phyloP scores from a whole-genome alignment of 306 rosid genomes.

The Vigna nakashimae region DNA sequence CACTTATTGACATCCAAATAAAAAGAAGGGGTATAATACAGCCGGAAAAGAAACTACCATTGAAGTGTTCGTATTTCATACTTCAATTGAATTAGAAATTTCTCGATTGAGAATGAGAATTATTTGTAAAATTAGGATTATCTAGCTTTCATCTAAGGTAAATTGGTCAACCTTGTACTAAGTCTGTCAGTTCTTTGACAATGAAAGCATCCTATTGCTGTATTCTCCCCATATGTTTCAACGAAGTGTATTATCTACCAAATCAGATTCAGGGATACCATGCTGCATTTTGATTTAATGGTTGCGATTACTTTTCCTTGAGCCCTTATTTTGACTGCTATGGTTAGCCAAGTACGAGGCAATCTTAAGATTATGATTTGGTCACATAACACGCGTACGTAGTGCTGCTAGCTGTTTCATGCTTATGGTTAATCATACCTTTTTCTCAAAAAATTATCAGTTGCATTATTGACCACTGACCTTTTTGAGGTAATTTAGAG shows the following conservation, averaged over 20 bases:
- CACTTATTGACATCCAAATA: not conserved
- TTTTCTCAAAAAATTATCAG: conserved; percentile 4
- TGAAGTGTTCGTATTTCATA: not conserved
- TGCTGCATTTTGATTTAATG: not conserved
- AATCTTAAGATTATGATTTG: not conserved
- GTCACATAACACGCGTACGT: not conserved
- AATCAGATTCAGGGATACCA: not conserved
- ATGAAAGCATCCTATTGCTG: conserved; percentile 18
- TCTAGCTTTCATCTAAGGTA: not conserved
- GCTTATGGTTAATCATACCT: conserved; percentile 12
- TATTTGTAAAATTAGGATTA: not conserved
- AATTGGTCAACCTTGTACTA: not conserved
- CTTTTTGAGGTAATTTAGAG: not conserved
- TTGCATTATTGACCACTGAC: not conserved
- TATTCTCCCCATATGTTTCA: not conserved
- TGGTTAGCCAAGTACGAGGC: not conserved
- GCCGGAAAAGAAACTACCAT: not conserved
- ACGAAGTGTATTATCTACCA: not conserved
- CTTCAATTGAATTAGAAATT: not conserved
- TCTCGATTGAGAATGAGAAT: not conserved
- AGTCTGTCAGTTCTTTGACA: conserved; percentile 15
- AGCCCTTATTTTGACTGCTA: not conserved
- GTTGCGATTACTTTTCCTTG: not conserved
- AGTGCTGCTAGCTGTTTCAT: conserved; percentile 11
- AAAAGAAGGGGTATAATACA: not conserved